Percentiles rank a stretch among this genome's conserved stretches.
phyloP scores from a whole-genome alignment of 305 asterid species.

The Solanum hybrid region DNA sequence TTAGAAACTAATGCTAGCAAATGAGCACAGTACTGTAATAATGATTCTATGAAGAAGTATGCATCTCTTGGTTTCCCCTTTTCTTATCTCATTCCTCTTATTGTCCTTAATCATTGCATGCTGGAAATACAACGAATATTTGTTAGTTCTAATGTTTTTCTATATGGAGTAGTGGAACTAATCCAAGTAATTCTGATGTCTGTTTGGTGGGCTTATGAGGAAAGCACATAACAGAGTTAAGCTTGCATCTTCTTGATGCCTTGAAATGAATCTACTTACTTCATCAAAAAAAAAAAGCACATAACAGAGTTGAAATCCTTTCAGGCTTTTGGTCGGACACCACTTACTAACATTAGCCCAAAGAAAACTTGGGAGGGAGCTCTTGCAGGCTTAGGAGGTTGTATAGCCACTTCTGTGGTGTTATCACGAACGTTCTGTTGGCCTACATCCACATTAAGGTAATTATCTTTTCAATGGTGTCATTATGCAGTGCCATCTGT shows the following conservation, averaged over 20 bases:
- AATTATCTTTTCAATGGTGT: neutral
- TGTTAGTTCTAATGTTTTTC: neutral
- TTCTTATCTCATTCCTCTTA: neutral
- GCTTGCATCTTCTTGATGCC: no score
- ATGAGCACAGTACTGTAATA: neutral
- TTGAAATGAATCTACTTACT: no score
- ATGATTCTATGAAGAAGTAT: neutral
- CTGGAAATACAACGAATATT: neutral
- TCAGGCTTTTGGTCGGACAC: slow-evolving; percentile 96
- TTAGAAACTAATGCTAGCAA: neutral
- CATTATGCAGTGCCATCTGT: neutral
- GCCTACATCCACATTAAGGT: slow-evolving; percentile 78
- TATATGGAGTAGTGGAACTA: neutral
- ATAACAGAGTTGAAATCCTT: slow-evolving; percentile 10
- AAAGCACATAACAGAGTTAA: neutral
- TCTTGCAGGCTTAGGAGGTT: slow-evolving; percentile 75
- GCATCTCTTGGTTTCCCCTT: neutral
- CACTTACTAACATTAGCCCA: slow-evolving; percentile 78
- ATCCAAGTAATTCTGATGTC: neutral
- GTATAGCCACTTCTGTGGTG: slow-evolving; percentile 60
- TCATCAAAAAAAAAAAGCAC: neutral
- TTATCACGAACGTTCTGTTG: slow-evolving; percentile 62
- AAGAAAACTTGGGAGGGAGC: slow-evolving; percentile 99
- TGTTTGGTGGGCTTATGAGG: neutral
- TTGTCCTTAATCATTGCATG: neutral